Percentiles rank a stretch among this genome's conserved stretches.
These are phyloP conservation scores for Mucuna pruriens DNA, from an alignment of 306 rosid species.

Conservation along the genomic window DNA sequence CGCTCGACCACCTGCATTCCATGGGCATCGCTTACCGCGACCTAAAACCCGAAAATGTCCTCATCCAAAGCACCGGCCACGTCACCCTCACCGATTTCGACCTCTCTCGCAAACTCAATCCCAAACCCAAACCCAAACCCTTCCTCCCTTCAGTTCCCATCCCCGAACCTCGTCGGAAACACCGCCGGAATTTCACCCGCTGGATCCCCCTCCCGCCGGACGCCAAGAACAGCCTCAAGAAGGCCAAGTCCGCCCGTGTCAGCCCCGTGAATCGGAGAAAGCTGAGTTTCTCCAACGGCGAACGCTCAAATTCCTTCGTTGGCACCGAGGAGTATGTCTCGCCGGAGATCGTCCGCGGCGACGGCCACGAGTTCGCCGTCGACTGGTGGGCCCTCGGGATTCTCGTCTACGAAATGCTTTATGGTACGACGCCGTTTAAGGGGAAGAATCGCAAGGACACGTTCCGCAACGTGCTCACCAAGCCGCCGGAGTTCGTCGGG, in stretches of 20 bases:
- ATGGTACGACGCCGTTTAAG: slow-evolving; percentile 89
- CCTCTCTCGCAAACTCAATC: slow-evolving; percentile 69
- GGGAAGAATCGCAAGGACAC: slow-evolving; percentile 86
- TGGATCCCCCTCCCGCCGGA: slow-evolving; percentile 53
- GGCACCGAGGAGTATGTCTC: slow-evolving; percentile 96
- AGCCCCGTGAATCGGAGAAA: slow-evolving; percentile 86
- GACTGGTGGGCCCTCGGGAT: slow-evolving; percentile 99
- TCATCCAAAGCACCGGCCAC: slow-evolving; percentile 83
- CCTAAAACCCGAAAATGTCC: slow-evolving; percentile 91
- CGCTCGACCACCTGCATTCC: slow-evolving; percentile 78
- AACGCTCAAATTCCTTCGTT: slow-evolving; percentile 89
- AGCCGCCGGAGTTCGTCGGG: slow-evolving; percentile 78
- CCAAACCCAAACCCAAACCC: slow-evolving; percentile 46
- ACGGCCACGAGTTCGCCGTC: slow-evolving; percentile 92
- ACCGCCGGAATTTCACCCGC: slow-evolving; percentile 57
- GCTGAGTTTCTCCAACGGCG: slow-evolving; percentile 70
- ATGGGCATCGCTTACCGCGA: slow-evolving; percentile 91
- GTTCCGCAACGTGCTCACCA: slow-evolving; percentile 68
- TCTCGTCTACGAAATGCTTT: slow-evolving; percentile 77
- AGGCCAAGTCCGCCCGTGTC: slow-evolving; percentile 86
- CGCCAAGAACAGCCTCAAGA: slow-evolving; percentile 38
- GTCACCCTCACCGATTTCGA: slow-evolving; percentile 95
- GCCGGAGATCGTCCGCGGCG: slow-evolving; percentile 92
- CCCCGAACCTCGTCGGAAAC: slow-evolving; percentile 46
- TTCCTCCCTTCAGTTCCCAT: neutral